Percentiles rank a stretch among this genome's conserved stretches.
Conservation (phyloP, 805 yeast genomes). For the Ogataea dorogensis region DNA sequence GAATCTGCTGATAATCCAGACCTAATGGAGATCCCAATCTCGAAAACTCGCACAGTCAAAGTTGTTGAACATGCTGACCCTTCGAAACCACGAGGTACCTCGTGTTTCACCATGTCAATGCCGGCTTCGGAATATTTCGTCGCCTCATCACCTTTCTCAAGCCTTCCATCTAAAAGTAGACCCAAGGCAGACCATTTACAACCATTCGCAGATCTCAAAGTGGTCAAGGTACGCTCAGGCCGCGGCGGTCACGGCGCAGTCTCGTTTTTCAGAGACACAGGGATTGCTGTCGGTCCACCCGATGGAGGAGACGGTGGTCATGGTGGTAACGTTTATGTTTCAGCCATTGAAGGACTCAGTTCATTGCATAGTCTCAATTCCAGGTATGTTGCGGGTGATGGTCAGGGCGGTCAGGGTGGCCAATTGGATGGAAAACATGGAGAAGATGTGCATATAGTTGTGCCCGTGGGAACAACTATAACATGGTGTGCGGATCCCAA, state of each 20-base stretch:
- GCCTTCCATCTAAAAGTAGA: slow-evolving; percentile 35
- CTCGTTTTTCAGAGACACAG: slow-evolving; percentile 84
- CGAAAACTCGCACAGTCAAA: slow-evolving; percentile 13
- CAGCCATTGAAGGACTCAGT: slow-evolving; percentile 69
- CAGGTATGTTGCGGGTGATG: slow-evolving; percentile 69
- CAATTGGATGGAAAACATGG: slow-evolving; percentile 90
- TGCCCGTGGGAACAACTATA: slow-evolving; percentile 88
- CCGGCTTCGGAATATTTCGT: slow-evolving; percentile 34
- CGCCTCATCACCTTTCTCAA: slow-evolving; percentile 41
- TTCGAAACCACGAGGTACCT: slow-evolving; percentile 8
- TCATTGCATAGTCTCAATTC: slow-evolving; percentile 70
- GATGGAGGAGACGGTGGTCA: slow-evolving; percentile 99
- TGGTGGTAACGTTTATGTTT: slow-evolving; percentile 86
- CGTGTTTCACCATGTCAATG: slow-evolving; percentile 29
- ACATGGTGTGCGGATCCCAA: slow-evolving; percentile 81
- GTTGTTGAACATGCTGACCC: slow-evolving; percentile 17
- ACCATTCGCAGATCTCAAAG: slow-evolving; percentile 61
- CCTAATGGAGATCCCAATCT: slow-evolving; percentile 11
- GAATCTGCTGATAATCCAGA: slow-evolving; percentile 24
- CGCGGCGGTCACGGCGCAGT: slow-evolving; percentile 87
- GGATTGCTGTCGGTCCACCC: slow-evolving; percentile 86
- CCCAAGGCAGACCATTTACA: slow-evolving; percentile 43
- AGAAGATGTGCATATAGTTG: slow-evolving; percentile 71
- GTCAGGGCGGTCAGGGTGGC: slow-evolving; percentile 65
- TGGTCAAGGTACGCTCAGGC: slow-evolving; percentile 70